Base-by-base conservation (phyloP, 1,284 basidiomycete genomes). In the Coriolopsis trogii region DNA sequence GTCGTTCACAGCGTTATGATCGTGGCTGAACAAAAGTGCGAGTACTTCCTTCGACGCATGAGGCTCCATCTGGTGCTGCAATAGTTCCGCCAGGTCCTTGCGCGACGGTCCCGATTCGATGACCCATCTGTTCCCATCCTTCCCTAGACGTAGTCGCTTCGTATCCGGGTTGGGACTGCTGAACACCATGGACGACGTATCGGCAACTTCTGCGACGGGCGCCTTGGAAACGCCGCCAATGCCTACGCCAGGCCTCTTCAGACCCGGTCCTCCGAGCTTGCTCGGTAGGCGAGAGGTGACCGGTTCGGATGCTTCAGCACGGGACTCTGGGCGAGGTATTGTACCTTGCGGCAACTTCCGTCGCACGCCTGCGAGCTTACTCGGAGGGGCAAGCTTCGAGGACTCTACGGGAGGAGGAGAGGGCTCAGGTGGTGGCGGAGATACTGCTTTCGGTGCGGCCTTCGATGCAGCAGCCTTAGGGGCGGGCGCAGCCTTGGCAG, bases 1-100 rank as follows among this genome's bases (percentile, higher is more conserved):
- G 67, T 99, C 97, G 64, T 95, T 95, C 60, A 99, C 89, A 2
- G 95, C 93, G 60, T 91, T 92, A 70, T 99, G 96, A 66, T 98
- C 96, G 59, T 91, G 93, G 67, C 95, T 97, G 76, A 99, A 99
- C 38, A 99, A 78, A 30, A 85, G 82, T 5, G 80, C 73, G n/a
- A 90, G 69, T 3, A 98, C 73, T 6, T 93, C 89, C 51, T 87
- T 85, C 10, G 89, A 89, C 12, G 84, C 78, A 63, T 91, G 82
- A 1, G 86, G 79, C 61, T 97, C 94, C 91, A 98, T 97, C 69
- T 99, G 97, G 58, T 82, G 82, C 56, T 94, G 89, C 31, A 99
- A 76, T 12, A 88, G 74, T 41, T 98, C 96, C 33, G 89, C 81
- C 16, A 97, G 81, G 65, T 98, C 95, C 63, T 93, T 91, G 48